These are phyloP conservation scores for Neurospora sp. DNA, from an alignment of 495 filamentous ascomycete species.

Conservation along the genomic window DNA sequence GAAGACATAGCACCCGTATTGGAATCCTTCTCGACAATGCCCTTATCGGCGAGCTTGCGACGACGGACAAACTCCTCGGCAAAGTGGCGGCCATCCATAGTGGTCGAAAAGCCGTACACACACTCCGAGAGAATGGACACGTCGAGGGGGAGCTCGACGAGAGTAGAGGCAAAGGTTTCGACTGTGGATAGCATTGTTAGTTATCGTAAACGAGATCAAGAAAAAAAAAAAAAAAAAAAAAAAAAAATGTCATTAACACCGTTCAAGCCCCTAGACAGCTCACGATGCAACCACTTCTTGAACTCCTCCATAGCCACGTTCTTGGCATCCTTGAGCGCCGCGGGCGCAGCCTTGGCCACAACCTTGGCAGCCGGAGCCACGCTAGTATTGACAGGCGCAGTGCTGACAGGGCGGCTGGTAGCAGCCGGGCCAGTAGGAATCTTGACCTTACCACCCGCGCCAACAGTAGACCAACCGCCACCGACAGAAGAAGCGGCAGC, in stretches of 20 bases:
- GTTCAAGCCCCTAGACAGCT: conserved; percentile 48
- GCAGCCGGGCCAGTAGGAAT: conserved; percentile 48
- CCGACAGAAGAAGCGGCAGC: conserved; percentile 23
- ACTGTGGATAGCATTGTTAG: conserved; percentile 29
- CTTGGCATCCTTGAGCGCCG: conserved; percentile 37
- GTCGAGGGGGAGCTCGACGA: conserved; percentile 67
- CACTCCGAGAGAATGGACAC: conserved; percentile 74
- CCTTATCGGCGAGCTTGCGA: conserved; percentile 83
- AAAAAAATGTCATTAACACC: conserved; percentile 34
- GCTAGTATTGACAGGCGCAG: conserved; percentile 27
- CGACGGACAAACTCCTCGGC: conserved; percentile 89
- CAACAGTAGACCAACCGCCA: conserved; percentile 90
- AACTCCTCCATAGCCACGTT: conserved; percentile 70
- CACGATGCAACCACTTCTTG: conserved; percentile 76
- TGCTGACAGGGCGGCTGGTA: conserved; percentile 48
- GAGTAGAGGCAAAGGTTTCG: conserved; percentile 66
- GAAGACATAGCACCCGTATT: conserved; percentile 34
- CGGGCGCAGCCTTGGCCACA: conserved; percentile 19
- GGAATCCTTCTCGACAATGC: conserved; percentile 55
- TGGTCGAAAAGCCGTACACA: conserved; percentile 74
- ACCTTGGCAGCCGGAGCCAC: conserved; percentile 22
- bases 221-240: background rate
- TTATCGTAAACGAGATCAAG: background rate
- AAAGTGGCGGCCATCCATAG: conserved; percentile 85
- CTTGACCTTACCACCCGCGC: conserved; percentile 88